A percentile compares a stretch with the other conserved stretches of the same genome.
Evolutionary conservation across 306 rosid genomes (phyloP).

Genomic region (Coriaria nepalensis): DNA sequence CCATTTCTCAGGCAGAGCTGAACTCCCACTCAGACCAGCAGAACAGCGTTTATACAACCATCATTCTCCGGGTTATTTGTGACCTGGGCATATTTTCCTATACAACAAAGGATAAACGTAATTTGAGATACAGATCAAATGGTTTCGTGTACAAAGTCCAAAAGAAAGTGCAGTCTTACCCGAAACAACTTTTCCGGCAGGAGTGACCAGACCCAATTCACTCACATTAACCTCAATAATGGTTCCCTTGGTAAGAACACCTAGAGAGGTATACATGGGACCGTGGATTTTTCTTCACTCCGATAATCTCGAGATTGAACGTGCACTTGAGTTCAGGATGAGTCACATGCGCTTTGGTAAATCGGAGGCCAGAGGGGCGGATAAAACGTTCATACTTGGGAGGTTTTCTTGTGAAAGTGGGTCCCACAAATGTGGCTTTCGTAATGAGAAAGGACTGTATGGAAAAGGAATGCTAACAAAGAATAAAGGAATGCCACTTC

Average conservation of each 20-base stretch:
- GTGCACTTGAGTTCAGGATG: constrained; percentile 93
- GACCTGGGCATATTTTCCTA: constrained; percentile 94
- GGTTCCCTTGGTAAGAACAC: constrained; percentile 85
- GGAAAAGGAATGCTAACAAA: too few relatives aligned
- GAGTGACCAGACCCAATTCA: constrained; percentile 90
- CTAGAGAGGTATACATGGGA: constrained; percentile 79
- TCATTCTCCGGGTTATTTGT: constrained; percentile 91
- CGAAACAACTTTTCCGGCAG: constrained; percentile 96
- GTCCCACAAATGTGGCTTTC: constrained; percentile 89
- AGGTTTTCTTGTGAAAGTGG: constrained; percentile 87
- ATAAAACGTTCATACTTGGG: constrained; percentile 90
- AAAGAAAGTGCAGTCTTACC: constrained; percentile 31
- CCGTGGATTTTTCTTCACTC: constrained; percentile 93
- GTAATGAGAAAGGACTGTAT: too few relatives aligned
- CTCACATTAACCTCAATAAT: constrained; percentile 95
- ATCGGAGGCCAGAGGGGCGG: constrained; percentile 75
- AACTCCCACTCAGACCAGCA: constrained; percentile 46
- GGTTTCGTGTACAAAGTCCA: neutral
- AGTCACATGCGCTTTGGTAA: constrained; percentile 91
- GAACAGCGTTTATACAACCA: constrained; percentile 78
- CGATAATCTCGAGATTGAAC: constrained; percentile 77
- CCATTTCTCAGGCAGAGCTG: neutral
- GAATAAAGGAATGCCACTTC: too few relatives aligned
- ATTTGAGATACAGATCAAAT: neutral
- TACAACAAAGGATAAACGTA: constrained; percentile 10